Conservation (phyloP, 1,139 yeast species). For the Yamadazyma diospyri region DNA sequence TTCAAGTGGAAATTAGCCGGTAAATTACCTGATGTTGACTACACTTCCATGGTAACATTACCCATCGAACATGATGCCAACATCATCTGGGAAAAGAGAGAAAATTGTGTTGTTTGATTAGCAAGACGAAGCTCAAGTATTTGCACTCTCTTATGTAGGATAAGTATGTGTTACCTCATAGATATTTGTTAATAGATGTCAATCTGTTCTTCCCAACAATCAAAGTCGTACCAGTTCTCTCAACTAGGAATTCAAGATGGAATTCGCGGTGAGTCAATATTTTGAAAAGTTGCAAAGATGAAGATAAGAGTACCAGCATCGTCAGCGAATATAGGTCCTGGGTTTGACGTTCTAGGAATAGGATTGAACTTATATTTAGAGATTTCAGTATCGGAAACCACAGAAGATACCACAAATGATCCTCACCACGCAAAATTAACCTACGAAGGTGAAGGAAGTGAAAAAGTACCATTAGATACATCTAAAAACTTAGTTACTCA, state of each 20-base stretch:
- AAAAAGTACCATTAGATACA: conserved; percentile 70
- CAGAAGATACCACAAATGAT: conserved; percentile 49
- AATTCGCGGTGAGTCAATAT: too few species aligned
- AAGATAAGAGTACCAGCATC: conserved; percentile 86
- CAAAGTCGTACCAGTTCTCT: too few species aligned
- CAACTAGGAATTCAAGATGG: too few species aligned
- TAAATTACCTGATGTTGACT: conserved; percentile 74
- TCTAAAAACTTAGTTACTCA: conserved; percentile 84
- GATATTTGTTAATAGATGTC: too few species aligned
- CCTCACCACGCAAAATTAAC: conserved; percentile 66
- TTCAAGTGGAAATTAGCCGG: conserved; percentile 73
- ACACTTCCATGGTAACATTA: conserved; percentile 89
- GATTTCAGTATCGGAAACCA: conserved; percentile 60
- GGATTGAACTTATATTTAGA: conserved; percentile 75
- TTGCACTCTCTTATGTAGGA: too few species aligned
- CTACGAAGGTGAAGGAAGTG: conserved; percentile 77
- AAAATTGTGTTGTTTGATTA: conserved; percentile 23
- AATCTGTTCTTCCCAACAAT: too few species aligned
- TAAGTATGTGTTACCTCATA: too few species aligned
- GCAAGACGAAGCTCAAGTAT: too few species aligned
- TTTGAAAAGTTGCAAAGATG: too few species aligned
- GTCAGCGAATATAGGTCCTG: conserved; percentile 97
- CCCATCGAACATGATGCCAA: conserved; percentile 73
- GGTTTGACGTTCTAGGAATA: conserved; percentile 92
- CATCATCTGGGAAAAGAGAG: conserved; percentile 73